These are phyloP conservation scores for Fusarium chlamydosporum DNA, from an alignment of 2,329 filamentous ascomycete genomes.

Conservation along the genomic window DNA sequence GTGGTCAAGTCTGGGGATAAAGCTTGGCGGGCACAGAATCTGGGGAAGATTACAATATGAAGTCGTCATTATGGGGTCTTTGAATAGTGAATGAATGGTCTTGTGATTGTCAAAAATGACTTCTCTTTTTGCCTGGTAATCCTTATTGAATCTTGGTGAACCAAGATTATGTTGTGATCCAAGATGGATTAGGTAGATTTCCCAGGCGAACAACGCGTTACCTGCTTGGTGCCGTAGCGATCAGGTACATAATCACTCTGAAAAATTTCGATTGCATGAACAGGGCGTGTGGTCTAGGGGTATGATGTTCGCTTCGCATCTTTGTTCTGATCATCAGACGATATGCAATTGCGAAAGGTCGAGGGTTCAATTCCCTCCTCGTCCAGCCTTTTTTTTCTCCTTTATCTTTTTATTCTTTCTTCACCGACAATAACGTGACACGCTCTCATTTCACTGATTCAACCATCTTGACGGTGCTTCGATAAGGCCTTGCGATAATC, in stretches of 20 bases:
- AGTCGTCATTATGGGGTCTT: background rate
- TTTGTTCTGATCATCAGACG: background rate
- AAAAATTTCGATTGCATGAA: background rate
- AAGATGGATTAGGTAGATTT: too few relatives aligned
- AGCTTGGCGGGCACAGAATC: background rate
- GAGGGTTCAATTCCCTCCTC: slow-evolving; percentile 35
- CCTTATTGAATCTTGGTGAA: background rate
- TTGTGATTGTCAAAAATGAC: background rate
- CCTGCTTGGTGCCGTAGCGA: background rate
- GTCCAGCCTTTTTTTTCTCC: slow-evolving; percentile 2
- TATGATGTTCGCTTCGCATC: slow-evolving; percentile 37
- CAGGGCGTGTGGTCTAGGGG: slow-evolving; percentile 35
- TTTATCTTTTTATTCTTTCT: background rate
- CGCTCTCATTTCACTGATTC: too few relatives aligned
- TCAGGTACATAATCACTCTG: background rate
- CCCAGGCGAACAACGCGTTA: background rate
- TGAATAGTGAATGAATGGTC: too few relatives aligned
- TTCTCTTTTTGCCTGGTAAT: background rate
- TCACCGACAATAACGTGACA: too few relatives aligned
- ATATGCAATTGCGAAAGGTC: slow-evolving; percentile 27
- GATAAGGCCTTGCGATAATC: too few relatives aligned
- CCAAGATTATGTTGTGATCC: background rate
- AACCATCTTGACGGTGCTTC: too few relatives aligned
- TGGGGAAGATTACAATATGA: background rate
- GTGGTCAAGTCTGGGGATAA: slow-evolving; percentile 2